Evolutionary conservation across 495 filamentous ascomycete genomes (phyloP).

Genomic region (Xylaria longipes): DNA sequence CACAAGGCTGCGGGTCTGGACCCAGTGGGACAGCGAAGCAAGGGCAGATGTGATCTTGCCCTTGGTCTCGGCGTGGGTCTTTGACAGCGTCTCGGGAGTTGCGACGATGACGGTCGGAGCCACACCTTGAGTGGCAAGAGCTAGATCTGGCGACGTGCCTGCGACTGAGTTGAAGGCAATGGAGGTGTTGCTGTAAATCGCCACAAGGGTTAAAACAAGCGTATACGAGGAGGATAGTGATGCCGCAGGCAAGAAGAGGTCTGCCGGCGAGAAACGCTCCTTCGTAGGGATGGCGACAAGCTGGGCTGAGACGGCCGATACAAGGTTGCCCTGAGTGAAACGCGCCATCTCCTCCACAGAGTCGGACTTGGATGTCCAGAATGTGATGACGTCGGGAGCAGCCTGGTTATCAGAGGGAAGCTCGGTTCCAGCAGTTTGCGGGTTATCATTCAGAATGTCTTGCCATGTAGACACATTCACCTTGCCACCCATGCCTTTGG

Average conservation of each 20-base stretch:
- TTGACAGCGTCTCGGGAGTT: conserved; percentile 72
- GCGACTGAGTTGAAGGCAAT: conserved; percentile 90
- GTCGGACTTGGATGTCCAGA: conserved; percentile 63
- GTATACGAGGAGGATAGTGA: conserved; percentile 80
- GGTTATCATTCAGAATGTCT: conserved; percentile 74
- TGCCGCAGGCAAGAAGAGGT: conserved; percentile 89
- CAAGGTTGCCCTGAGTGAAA: conserved; percentile 79
- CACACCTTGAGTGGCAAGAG: conserved; percentile 71
- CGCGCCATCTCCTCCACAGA: conserved; percentile 71
- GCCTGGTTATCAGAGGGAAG: conserved; percentile 54
- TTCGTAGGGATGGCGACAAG: conserved; percentile 72
- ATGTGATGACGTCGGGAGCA: conserved; percentile 62
- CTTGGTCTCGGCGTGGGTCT: conserved; percentile 63
- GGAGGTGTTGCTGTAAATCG: conserved; percentile 81
- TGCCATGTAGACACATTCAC: conserved; percentile 87
- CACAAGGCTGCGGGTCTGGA: conserved; percentile 70
- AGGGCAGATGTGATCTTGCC: conserved; percentile 55
- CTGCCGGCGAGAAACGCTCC: conserved; percentile 73
- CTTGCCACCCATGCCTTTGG: conserved; percentile 70
- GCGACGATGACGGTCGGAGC: conserved; percentile 85
- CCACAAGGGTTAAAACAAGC: conserved; percentile 78
- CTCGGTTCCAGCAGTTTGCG: conserved; percentile 49
- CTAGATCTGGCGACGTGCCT: conserved; percentile 70
- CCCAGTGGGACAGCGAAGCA: conserved; percentile 62
- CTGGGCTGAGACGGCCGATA: conserved; percentile 80